phyloP scores from a whole-genome alignment of 2,329 filamentous ascomycete genomes.

The Beauveria brongniartii region DNA sequence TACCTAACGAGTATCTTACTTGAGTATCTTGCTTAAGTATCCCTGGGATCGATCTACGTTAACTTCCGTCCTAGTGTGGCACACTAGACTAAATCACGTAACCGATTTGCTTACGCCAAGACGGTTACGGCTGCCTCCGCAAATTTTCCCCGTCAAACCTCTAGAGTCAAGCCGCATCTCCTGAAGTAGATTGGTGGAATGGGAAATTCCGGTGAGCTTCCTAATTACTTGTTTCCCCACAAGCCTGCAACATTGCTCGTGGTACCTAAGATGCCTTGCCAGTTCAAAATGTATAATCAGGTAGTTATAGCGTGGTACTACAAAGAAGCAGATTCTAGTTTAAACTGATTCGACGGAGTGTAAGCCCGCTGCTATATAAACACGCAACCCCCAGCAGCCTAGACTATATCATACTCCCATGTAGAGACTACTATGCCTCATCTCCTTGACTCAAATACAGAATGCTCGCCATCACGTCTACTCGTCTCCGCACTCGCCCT shows the following conservation, averaged over 20 bases:
- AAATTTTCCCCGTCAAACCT: no score
- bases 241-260: neutral
- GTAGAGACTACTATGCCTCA: neutral
- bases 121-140: no score
- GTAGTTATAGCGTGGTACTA: neutral
- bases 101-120: no score
- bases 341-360: neutral
- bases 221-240: no score
- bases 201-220: neutral
- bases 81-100: no score
- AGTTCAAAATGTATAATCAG: neutral
- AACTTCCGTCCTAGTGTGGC: no score
- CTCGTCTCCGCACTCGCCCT: constrained; percentile 17
- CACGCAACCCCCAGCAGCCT: constrained; percentile 1
- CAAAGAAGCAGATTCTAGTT: no score
- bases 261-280: neutral
- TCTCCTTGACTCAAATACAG: neutral
- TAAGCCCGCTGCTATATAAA: neutral
- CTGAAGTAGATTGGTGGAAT: neutral
- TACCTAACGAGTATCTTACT: no score
- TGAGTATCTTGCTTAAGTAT: no score
- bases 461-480: constrained; percentile 12
- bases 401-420: neutral
- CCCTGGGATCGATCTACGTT: no score
- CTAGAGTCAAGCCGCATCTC: no score